Base-by-base conservation (phyloP, 805 yeast species). In the Yarrowia porcina region DNA sequence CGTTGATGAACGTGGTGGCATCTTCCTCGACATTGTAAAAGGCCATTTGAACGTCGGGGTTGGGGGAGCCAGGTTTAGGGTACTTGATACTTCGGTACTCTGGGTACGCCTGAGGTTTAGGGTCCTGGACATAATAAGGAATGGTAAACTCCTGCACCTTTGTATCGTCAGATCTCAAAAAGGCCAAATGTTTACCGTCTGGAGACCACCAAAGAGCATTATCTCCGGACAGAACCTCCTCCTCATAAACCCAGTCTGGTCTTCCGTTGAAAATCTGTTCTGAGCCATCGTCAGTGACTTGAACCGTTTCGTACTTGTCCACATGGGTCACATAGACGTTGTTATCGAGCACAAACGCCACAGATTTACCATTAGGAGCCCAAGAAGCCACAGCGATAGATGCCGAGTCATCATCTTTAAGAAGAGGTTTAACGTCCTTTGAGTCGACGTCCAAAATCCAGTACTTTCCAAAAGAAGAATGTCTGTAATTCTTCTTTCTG, bases 161-260 rank as follows among this genome's bases (percentile, higher is more conserved):
- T 1, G 93, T 81, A 68, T 91, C 96, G 72, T 90, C 86, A 36
- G 88, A 82, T 64, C 84, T 80, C 67, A 88, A 73, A 65, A 82
- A 87, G 0, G 90, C 81, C 45, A 91, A 71, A 68, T 78, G 80
- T n/a, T 80, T 75, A 12, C 93, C 91, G 42, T 78, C 73, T 9
- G 89, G 89, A 5, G 96, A 87, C 97, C 97, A 91, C 96, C 96
- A 90, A 52, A 90, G 67, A 0, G 92, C 89, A 21, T 80, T 74
- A 68, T 86, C 90, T 23, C 83, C 80, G 35, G 83, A 84, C 61
- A 88, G 80, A 0, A 90, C 94, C 73, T 90, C 97, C 68, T 90
- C 97, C 70, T 91, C 97, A 68, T 90, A 90, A 8, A 90, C 96
- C 97, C 97, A 90, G 71, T 90, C 97, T 0, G 97, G 96, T 65